Evolutionary conservation across 441 rosid species (phyloP), one percentile per base, ranked within the genome.

Genomic region (Corymbia citriodora): DNA sequence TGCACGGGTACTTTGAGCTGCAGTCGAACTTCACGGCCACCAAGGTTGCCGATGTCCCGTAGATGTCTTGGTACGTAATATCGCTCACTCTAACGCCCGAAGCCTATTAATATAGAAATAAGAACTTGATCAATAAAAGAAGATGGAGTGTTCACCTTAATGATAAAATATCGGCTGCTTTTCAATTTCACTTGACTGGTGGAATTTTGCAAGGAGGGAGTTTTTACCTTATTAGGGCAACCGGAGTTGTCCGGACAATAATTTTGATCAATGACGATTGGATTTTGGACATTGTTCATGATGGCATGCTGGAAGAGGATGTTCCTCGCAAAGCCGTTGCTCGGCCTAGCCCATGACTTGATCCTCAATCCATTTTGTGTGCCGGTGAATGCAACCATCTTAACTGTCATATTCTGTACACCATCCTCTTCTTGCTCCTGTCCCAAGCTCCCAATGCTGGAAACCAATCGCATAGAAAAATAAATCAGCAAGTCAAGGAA

Each of bases 361-460:
- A 96, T 96, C 89, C 98, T 93, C 29, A 94, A 93, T 2, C 98
- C 98, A 27, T 96, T 96, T 72, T 93, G 92, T 11, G 97, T 95
- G 21, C 95, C 97, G 0, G 92, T 91, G 89, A 95, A 94, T 59
- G 94, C 93, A 5, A 91, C 93, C 10, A 93, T 92, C 83, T 90
- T 94, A 1, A 96, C 95, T 2, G 97, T 96, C 53, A 96, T 94
- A 36, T 96, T 95, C 50, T 96, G 95, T 5, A 96, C 97, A 3
- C 98, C 97, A 18, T 65, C 88, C 91, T 96, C 97, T 12, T 91
- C 57, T 17, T 79, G 33, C 1, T 91, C 94, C 91, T 88, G 94
- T 23, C 96, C 97, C 29, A 96, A 91, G 90, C 97, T 96, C 87
- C 98, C 97, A 87, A 96, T 94, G 92, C 98, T 96, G 74, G 86